Evolutionary conservation across 1,139 yeast genomes (phyloP), one percentile per base, ranked within the genome.

Genomic region (Hemisphaericaspora xylofermentans): DNA sequence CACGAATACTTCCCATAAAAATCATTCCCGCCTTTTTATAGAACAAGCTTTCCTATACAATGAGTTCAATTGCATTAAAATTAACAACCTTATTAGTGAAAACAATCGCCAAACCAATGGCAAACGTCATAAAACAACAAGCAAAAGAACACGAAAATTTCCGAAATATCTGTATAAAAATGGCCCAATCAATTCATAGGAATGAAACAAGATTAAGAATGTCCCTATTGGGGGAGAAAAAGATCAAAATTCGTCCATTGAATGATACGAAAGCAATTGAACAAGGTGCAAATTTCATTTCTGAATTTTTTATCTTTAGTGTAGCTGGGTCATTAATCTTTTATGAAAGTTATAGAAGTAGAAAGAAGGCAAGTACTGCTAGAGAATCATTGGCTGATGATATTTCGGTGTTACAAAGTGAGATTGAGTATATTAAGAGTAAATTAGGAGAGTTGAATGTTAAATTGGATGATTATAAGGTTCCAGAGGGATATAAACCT

Each of bases 181-280:
- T 88, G 36, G 96, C 96, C 7, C 96, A 88, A 60, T 63, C 74
- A 27, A 61, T 88, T 36, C 95, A 88, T 56, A 68, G 70, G 36
- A 70, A 87, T 2, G 96, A 88, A 55, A 71, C 82, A 41, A 63
- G 64, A 35, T 63, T 87, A 48, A 74, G 89, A 38, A 74, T 80
- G 78, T 71, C 78, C 32, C 70, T 88, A 34, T 63, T 84, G 43
- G 88, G 93, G 7, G 82, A 78, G 46, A 67, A 69, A 33, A 73
- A 71, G 39, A 70, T 68, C 45, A 78, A 74, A 50, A 76, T 88
- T 9, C 71, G 95, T 36, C 96, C 96, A 0, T 71, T 88, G 54
- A 88, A 87, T 56, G 96, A 88, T 51, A 81, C 83, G 18, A 83
- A 81, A 56, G 96, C 96, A 33, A 78, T 88, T 34, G 95, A 88